A percentile compares a stretch with the other conserved stretches of the same genome.
These are phyloP conservation scores for Aspergillus olivimuriae DNA, from an alignment of 495 filamentous ascomycete species.

Conservation along the genomic window DNA sequence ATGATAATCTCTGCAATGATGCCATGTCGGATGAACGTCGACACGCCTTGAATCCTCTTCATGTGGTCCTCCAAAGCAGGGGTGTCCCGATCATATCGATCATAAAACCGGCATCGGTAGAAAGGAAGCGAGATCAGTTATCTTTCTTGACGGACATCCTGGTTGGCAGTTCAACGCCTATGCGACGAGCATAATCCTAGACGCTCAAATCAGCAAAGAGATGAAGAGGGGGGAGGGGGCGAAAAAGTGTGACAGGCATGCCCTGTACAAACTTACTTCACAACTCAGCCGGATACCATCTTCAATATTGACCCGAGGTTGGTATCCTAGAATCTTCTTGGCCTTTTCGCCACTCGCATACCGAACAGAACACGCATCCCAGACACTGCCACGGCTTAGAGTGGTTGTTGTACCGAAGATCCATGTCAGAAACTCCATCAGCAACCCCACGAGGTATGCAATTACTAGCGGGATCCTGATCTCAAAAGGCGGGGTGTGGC, in stretches of 20 bases:
- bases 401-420: constrained; percentile 40
- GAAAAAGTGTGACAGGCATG: neutral
- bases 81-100: no score
- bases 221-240: neutral
- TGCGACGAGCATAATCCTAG: constrained; percentile 35
- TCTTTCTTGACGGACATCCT: neutral
- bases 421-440: constrained; percentile 49
- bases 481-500: constrained; percentile 46
- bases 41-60: no score
- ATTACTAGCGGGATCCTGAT: constrained; percentile 46
- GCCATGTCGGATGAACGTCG: no score
- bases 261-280: constrained; percentile 28
- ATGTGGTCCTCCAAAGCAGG: no score
- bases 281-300: constrained; percentile 49
- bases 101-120: neutral
- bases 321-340: constrained; percentile 49
- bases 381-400: constrained; percentile 50
- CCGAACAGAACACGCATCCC: constrained; percentile 46
- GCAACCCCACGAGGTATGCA: constrained; percentile 42
- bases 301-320: constrained; percentile 48
- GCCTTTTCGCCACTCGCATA: constrained; percentile 56
- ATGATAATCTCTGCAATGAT: no score
- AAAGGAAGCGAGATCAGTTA: neutral
- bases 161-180: constrained; percentile 23
- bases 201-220: constrained; percentile 5